A percentile compares a stretch with the other conserved stretches of the same genome.
phyloP scores from a whole-genome alignment of 148 eudicot species.

The Pouteria glomerata region DNA sequence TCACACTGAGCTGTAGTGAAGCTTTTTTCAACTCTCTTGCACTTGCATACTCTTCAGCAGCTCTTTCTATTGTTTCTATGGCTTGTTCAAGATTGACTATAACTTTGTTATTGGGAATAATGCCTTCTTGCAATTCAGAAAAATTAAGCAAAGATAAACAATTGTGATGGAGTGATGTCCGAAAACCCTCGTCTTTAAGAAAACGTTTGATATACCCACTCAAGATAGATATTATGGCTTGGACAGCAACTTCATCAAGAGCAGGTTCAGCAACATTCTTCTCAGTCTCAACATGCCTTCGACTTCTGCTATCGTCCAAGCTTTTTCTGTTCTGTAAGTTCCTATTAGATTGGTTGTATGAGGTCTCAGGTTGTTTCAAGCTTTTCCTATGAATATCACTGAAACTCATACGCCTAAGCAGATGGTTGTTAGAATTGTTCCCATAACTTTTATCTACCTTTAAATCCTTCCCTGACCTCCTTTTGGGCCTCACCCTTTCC shows the following conservation, averaged over 20 bases:
- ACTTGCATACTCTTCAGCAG: constrained; percentile 29
- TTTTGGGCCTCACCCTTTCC: constrained; percentile 6
- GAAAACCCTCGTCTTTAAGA: constrained; percentile 32
- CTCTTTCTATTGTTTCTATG: constrained; percentile 46
- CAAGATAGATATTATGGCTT: constrained; percentile 41
- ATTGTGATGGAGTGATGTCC: constrained; percentile 32
- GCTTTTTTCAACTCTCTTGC: constrained; percentile 43
- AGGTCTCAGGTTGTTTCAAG: constrained; percentile 15
- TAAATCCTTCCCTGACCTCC: constrained; percentile 17
- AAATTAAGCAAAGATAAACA: constrained; percentile 36
- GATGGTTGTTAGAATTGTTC: constrained; percentile 9
- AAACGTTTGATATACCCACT: constrained; percentile 31
- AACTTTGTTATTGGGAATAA: constrained; percentile 33
- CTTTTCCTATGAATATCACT: constrained; percentile 10
- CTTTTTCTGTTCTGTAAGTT: constrained; percentile 1
- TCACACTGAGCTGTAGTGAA: constrained; percentile 50
- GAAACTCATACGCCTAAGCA: neutral
- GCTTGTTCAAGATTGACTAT: constrained; percentile 46
- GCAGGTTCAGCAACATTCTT: constrained; percentile 26
- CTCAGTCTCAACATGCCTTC: constrained; percentile 14
- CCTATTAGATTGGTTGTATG: constrained; percentile 7
- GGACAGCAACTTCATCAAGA: constrained; percentile 42
- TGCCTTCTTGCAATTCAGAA: constrained; percentile 23
- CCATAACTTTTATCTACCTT: constrained; percentile 4
- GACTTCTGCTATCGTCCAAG: constrained; percentile 16